Evolutionary conservation across 2,329 filamentous ascomycete genomes (phyloP).

Genomic region (Amauroascus verrucosus): DNA sequence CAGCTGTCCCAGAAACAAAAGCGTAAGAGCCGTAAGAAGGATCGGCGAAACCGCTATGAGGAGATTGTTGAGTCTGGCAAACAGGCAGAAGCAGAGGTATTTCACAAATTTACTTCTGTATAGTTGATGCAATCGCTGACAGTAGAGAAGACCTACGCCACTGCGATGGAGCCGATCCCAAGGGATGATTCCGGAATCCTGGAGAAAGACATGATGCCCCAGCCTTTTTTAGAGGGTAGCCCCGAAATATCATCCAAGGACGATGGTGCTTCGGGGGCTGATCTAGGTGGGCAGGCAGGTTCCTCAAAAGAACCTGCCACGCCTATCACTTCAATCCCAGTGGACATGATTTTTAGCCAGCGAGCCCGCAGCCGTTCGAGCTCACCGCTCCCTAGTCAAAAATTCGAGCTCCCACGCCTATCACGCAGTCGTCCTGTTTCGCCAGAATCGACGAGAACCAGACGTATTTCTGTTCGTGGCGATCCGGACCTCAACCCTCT

Average conservation of each 20-base stretch:
- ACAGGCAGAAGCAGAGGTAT: slow-evolving; percentile 30
- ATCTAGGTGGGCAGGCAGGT: slow-evolving; percentile 12
- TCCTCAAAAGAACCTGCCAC: slow-evolving; percentile 15
- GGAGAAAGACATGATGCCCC: slow-evolving; percentile 1
- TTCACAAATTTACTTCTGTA: background rate
- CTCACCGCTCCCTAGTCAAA: slow-evolving; percentile 25
- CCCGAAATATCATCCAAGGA: slow-evolving; percentile 46
- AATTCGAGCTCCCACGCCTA: slow-evolving; percentile 22
- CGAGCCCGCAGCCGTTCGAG: slow-evolving; percentile 27
- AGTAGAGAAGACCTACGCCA: background rate
- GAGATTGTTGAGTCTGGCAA: slow-evolving; percentile 22
- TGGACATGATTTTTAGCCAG: slow-evolving; percentile 1
- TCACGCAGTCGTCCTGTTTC: slow-evolving; percentile 29
- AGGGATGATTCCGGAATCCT: background rate
- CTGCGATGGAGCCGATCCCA: background rate
- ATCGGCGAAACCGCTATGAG: slow-evolving; percentile 29
- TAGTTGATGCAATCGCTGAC: slow-evolving; percentile 4
- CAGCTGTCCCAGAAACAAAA: slow-evolving; percentile 18
- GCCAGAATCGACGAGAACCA: slow-evolving; percentile 17
- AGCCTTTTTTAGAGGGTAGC: slow-evolving; percentile 57
- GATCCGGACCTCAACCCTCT: slow-evolving; percentile 22
- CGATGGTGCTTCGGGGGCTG: slow-evolving; percentile 39
- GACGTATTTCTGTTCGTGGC: slow-evolving; percentile 24
- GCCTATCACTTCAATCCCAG: slow-evolving; percentile 14
- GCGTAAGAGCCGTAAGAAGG: slow-evolving; percentile 22